Base-by-base conservation (phyloP, 768 basidiomycete genomes). In the Udeniomyces megalosporus region DNA sequence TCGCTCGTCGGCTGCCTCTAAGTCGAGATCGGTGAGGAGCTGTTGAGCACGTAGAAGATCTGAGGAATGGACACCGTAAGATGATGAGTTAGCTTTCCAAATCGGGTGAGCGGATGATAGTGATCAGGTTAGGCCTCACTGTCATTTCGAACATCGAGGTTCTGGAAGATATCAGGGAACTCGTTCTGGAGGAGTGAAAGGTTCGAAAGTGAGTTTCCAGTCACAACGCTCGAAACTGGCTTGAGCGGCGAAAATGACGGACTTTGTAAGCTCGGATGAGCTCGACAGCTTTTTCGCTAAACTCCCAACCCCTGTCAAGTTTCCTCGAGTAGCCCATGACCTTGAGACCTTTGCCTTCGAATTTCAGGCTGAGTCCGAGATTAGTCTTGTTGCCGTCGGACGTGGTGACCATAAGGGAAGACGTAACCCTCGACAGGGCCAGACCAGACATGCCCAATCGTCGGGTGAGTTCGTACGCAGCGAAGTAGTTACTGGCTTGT, bases 351-450 rank as follows among this genome's bases (percentile, higher is more conserved):
- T 95, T 97, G 14, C 82, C 86, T 70, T 99, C 95, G 66, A 95
- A 99, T 72, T 99, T 99, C 67, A 99, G 80, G 71, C 87, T 88
- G 46, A 99, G 79, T 2, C 95, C 95, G 32, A 97, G 75, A 71
- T 99, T 97, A 60, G 79, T 80, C 76, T 95, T 96, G 62, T 80
- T 78, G 10, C 80, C 80, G 69, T 88, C 88, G 0, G 80, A 76
- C 0, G 80, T 81, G 61, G 88, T 73, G 46, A 96, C 87, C 82
- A 96, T 84, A 70, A 96, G 83, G 70, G 87, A 93, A 12, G 93
- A 92, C 0, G 89, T 88, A 67, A 99, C 88, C 73, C 83, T 87
- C 12, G 91, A 85, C 15, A 99, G 73, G 1, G 87, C 87, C 34
- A 88, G 81, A 1, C 82, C 80, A 6, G 85, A 82, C 15, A 97